Conservation (phyloP, 2,329 filamentous ascomycete genomes). For the Zasmidium cellare region DNA sequence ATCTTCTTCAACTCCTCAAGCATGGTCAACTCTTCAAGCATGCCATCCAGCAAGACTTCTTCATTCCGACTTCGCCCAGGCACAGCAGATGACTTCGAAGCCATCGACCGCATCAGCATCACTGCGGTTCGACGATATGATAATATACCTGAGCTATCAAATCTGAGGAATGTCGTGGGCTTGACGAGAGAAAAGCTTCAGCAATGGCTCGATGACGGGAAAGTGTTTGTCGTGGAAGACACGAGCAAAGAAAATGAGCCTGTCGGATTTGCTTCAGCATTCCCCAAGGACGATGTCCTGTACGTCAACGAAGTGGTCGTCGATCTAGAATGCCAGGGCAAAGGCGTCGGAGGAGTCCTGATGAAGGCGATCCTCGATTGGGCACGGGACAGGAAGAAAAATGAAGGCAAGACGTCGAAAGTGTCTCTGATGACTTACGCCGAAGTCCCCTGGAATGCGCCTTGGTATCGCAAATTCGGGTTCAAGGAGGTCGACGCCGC, state of each 20-base stretch:
- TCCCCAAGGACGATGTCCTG: conserved; percentile 7
- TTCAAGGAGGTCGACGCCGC: conserved; percentile 16
- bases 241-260: not conserved
- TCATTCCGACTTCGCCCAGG: not conserved
- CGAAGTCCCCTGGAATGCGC: conserved; percentile 21
- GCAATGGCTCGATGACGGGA: conserved; percentile 12
- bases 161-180: not conserved
- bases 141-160: not conserved
- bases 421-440: conserved; percentile 16
- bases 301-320: conserved; percentile 17
- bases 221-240: conserved; percentile 10
- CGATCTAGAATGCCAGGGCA: conserved; percentile 1
- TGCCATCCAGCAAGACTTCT: not conserved
- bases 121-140: not conserved
- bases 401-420: conserved; percentile 1
- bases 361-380: conserved; percentile 13
- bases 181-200: not conserved
- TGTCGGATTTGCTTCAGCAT: conserved; percentile 12
- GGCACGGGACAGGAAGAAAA: conserved; percentile 6
- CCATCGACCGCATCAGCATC: not conserved
- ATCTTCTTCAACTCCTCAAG: too few species aligned
- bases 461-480: conserved; percentile 17
- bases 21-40: too few species aligned
- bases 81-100: not conserved
- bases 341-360: conserved; percentile 14